These are phyloP conservation scores for Teratosphaeria pseudoeucalypti DNA, from an alignment of 2,329 filamentous ascomycete genomes.

Conservation along the genomic window DNA sequence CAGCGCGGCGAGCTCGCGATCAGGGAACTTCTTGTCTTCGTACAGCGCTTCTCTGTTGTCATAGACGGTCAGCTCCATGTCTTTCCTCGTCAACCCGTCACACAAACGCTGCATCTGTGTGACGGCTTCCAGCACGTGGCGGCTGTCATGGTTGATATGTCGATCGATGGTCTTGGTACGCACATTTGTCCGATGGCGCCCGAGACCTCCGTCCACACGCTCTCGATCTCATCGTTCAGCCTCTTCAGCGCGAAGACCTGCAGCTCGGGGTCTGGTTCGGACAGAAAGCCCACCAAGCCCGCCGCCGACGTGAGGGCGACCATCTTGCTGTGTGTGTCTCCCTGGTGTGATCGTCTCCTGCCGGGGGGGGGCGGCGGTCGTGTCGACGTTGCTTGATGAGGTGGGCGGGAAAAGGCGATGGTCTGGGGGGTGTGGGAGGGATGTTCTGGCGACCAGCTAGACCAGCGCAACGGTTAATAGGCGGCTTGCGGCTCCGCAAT, in stretches of 20 bases:
- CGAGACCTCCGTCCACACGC: constrained; percentile 95
- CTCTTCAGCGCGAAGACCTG: constrained; percentile 91
- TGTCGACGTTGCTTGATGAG: neutral
- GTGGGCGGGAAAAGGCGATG: neutral
- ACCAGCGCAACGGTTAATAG: neutral
- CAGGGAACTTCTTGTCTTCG: constrained; percentile 88
- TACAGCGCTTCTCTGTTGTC: constrained; percentile 76
- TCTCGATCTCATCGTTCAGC: constrained; percentile 91
- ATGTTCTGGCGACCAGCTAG: neutral
- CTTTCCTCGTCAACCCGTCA: neutral
- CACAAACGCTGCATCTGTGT: neutral
- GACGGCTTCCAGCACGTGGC: neutral
- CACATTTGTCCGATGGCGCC: constrained; percentile 89
- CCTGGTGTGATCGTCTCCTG: neutral
- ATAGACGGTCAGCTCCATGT: constrained; percentile 11
- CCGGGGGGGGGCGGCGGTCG: neutral
- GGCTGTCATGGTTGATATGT: neutral
- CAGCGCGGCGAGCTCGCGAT: constrained; percentile 86
- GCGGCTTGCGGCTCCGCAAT: neutral
- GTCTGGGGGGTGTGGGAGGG: neutral
- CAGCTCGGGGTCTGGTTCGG: constrained; percentile 87
- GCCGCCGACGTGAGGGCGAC: constrained; percentile 88
- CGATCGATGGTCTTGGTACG: constrained; percentile 24
- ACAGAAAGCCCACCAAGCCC: constrained; percentile 87
- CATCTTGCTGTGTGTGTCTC: constrained; percentile 44